Percentiles rank a stretch among this genome's conserved stretches.
These are phyloP conservation scores for Phytopythium vexans DNA, from an alignment of 352 stramenopile species.

Conservation along the genomic window DNA sequence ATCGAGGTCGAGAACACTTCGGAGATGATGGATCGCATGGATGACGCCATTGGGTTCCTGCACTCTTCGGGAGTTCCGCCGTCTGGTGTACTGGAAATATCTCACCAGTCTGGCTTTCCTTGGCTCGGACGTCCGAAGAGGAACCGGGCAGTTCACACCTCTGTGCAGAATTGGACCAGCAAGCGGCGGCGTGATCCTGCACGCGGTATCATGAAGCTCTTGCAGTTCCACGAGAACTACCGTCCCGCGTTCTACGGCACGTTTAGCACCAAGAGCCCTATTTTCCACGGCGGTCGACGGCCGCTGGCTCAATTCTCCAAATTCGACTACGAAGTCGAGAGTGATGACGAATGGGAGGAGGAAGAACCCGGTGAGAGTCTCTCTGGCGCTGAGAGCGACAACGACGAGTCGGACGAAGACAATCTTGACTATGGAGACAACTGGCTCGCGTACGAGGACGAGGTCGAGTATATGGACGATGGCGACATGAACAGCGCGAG, in stretches of 20 bases:
- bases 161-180: conserved; percentile 40
- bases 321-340: conserved; percentile 81
- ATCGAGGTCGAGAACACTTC: conserved; percentile 9
- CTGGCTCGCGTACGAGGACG: conserved; percentile 86
- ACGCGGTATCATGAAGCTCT: conserved; percentile 77
- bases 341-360: conserved; percentile 88
- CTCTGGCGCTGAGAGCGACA: conserved; percentile 66
- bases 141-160: not conserved
- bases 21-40: conserved; percentile 52
- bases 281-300: conserved; percentile 63
- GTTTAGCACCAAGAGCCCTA: conserved; percentile 43
- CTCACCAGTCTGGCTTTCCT: too few relatives aligned
- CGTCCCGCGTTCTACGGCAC: conserved; percentile 81
- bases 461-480: conserved; percentile 82
- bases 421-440: conserved; percentile 83
- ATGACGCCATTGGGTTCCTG: conserved; percentile 32
- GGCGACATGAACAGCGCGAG: conserved; percentile 3
- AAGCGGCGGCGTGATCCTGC: conserved; percentile 48
- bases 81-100: too few relatives aligned
- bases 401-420: conserved; percentile 73
- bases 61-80: not conserved
- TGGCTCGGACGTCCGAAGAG: not conserved
- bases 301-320: conserved; percentile 57
- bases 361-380: conserved; percentile 84
- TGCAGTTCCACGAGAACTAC: conserved; percentile 86